Evolutionary conservation across 805 yeast species (phyloP).

Genomic region (Cyberlindnera maritima): DNA sequence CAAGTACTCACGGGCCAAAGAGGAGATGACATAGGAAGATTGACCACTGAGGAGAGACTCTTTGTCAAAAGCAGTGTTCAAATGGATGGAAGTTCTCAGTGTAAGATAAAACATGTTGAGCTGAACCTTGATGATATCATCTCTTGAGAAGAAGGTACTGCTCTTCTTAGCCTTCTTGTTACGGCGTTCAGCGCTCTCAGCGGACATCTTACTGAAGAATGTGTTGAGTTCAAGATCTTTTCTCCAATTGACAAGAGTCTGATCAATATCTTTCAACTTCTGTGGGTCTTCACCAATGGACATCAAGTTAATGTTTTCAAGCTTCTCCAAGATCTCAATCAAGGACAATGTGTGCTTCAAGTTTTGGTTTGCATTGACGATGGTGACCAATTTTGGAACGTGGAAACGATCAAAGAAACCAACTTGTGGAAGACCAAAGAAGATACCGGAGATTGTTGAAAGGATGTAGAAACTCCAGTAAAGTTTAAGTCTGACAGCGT

Average conservation of each 20-base stretch:
- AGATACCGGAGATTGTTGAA: conserved; percentile 18
- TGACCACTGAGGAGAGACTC: conserved; percentile 10
- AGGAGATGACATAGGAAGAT: conserved; percentile 15
- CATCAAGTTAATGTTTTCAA: conserved; percentile 16
- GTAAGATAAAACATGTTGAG: conserved; percentile 25
- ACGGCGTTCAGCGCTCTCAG: conserved; percentile 11
- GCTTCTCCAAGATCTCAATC: conserved; percentile 29
- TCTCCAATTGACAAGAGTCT: conserved; percentile 16
- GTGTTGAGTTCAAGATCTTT: conserved; percentile 14
- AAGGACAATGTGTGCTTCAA: conserved; percentile 33
- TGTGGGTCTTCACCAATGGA: conserved; percentile 18
- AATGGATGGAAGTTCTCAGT: conserved; percentile 11
- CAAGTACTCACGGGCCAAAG: conserved; percentile 16
- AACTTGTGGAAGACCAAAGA: conserved; percentile 26
- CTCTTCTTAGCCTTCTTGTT: conserved; percentile 17
- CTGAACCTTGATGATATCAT: conserved; percentile 24
- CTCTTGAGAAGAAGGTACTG: conserved; percentile 12
- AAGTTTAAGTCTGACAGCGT: conserved; percentile 34
- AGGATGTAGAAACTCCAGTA: conserved; percentile 44
- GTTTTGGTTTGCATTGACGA: conserved; percentile 33
- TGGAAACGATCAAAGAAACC: conserved; percentile 23
- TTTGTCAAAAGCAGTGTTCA: conserved; percentile 8
- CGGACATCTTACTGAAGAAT: conserved; percentile 14
- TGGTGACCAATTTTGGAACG: conserved; percentile 35
- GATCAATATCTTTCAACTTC: conserved; percentile 22